phyloP scores from a whole-genome alignment of 306 rosid genomes.

The Pyrus bretschneideri region DNA sequence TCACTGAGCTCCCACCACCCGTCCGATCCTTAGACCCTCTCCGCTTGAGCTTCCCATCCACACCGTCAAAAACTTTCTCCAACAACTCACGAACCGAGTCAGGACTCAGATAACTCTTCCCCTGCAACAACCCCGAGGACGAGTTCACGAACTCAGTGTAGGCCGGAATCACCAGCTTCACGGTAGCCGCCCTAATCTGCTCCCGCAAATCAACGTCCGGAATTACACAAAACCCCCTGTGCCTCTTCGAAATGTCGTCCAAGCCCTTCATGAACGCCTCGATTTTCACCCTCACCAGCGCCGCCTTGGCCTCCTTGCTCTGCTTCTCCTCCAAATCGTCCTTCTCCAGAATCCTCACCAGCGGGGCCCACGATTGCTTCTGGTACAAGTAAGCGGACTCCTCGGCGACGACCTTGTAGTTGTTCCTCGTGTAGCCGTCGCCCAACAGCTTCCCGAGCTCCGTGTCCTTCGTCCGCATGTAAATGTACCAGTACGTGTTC shows the following conservation, averaged over 20 bases:
- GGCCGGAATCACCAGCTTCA: constrained; percentile 44
- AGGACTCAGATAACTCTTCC: constrained; percentile 39
- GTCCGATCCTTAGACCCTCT: constrained; percentile 36
- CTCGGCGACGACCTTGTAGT: constrained; percentile 55
- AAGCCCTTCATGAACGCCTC: constrained; percentile 55
- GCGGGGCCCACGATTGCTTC: constrained; percentile 59
- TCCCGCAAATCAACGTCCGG: constrained; percentile 65
- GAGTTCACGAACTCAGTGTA: constrained; percentile 51
- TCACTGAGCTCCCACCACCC: constrained; percentile 24
- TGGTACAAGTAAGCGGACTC: constrained; percentile 79
- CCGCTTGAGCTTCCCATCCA: constrained; percentile 26
- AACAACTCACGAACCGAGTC: constrained; percentile 45
- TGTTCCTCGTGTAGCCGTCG: constrained; percentile 44
- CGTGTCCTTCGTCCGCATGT: constrained; percentile 73
- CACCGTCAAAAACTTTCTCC: constrained; percentile 37
- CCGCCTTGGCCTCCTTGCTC: constrained; percentile 37
- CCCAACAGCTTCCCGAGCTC: constrained; percentile 68
- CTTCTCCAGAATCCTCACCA: constrained; percentile 41
- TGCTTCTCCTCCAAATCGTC: constrained; percentile 33
- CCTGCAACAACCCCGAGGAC: constrained; percentile 35
- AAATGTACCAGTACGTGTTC: constrained; percentile 92
- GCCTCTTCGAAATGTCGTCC: constrained; percentile 47
- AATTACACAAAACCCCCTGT: constrained; percentile 40
- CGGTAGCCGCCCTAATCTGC: constrained; percentile 58
- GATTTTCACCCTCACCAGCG: constrained; percentile 33